These are phyloP conservation scores for Cercospora sp. DNA, from an alignment of 2,329 filamentous ascomycete genomes.

Conservation along the genomic window DNA sequence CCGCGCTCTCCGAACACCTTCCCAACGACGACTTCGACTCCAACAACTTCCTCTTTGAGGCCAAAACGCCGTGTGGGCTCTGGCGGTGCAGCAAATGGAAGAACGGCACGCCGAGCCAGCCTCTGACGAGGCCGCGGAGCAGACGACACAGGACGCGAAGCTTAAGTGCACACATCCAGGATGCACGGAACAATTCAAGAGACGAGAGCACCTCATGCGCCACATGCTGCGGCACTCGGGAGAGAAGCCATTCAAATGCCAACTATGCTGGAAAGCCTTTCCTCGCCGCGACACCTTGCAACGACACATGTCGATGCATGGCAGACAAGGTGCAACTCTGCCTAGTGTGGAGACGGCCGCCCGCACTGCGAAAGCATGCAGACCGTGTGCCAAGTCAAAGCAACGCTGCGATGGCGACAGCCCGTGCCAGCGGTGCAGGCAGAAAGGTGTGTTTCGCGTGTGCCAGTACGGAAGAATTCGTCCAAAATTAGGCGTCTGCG, in stretches of 20 bases:
- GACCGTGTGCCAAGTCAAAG: constrained; percentile 6
- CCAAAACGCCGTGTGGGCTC: not conserved
- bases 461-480: not conserved
- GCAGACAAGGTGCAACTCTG: not conserved
- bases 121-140: constrained; percentile 8
- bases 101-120: constrained; percentile 4
- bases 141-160: constrained; percentile 2
- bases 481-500: not conserved
- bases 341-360: not conserved
- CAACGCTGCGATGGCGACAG: constrained; percentile 6
- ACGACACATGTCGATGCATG: constrained; percentile 7
- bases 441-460: constrained; percentile 6
- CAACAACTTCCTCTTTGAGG: not conserved
- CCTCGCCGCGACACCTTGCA: constrained; percentile 9
- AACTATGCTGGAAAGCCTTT: constrained; percentile 6
- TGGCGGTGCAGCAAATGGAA: constrained; percentile 4
- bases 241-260: constrained; percentile 8
- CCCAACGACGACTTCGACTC: not conserved
- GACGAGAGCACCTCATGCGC: constrained; percentile 11
- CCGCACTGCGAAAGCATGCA: constrained; percentile 4
- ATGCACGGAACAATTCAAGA: constrained; percentile 7
- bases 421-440: constrained; percentile 4
- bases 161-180: constrained; percentile 9
- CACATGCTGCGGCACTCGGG: constrained; percentile 9
- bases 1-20: not conserved